Evolutionary conservation across 345 rosid genomes (phyloP), one percentile per base, ranked within the genome.

Genomic region (Eucalyptus curtisii): DNA sequence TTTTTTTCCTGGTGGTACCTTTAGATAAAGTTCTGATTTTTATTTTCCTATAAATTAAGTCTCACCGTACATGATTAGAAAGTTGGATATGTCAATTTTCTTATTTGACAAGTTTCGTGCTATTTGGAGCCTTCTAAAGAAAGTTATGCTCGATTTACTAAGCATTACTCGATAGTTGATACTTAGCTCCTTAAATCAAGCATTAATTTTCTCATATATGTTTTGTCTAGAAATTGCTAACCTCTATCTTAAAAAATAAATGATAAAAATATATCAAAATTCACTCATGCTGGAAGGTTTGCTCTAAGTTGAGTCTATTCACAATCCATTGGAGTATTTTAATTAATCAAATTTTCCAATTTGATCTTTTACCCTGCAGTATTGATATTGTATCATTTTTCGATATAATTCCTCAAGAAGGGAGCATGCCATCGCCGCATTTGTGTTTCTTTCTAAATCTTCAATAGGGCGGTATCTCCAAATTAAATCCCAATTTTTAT

Each of bases 211-310:
- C 80, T 33, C 37, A 4, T 16, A 8, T 33, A 31, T 68, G 1
- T 33, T 64, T 64, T 31, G 1, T n/a, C 5, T 64, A 4, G 20
- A 31, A 10, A 64, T 64, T 64, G 20, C 2, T 5, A 0, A 14
- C 2, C 4, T 31, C 4, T 33, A 10, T 68, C 0, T 33, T 1
- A 16, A 33, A 68, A 33, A 8, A 68, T 2, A 8, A 16, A 68
- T 19, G 1, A 68, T 33, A 33, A 68, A 3, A 22, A 22, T 55
- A 22, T 19, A 19, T 37, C 19, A 2, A 1, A 10, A 76, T 20
- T 10, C 14, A 24, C 45, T 0, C 2, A 19, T 3, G 0, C 27
- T 0, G 0, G 5, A 17, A 71, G 4, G 44, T 24, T 68, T 33
- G 27, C 24, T 68, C 13, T 0, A 20, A 37, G 0, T 37, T 10